Percentiles rank a stretch among this genome's conserved stretches.
Conservation (phyloP, 2,329 filamentous ascomycete genomes). For the Neodidymelliopsis sp. region DNA sequence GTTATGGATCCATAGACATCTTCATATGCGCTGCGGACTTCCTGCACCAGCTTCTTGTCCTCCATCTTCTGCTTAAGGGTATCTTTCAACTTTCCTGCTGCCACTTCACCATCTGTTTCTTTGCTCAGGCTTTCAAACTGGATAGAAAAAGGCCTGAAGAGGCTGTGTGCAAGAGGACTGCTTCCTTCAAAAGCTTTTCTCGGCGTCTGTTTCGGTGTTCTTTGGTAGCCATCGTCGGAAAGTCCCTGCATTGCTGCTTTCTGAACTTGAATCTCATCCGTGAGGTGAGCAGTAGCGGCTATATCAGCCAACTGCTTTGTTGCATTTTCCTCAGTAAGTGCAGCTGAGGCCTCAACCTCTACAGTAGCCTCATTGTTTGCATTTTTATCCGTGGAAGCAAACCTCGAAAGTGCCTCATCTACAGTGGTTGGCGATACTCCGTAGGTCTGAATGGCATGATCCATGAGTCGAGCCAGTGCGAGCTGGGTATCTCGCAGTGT, state of each 20-base stretch:
- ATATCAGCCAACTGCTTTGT: conserved; percentile 2
- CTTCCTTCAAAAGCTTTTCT: conserved; percentile 29
- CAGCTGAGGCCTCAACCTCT: not conserved
- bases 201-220: conserved; percentile 19
- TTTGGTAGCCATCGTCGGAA: conserved; percentile 39
- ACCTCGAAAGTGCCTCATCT: conserved; percentile 15
- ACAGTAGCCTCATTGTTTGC: not conserved
- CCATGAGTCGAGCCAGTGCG: conserved; percentile 35
- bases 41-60: conserved; percentile 33
- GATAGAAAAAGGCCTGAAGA: conserved; percentile 41
- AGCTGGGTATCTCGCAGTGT: conserved; percentile 42
- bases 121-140: conserved; percentile 37
- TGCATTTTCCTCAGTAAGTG: not conserved
- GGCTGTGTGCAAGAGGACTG: conserved; percentile 38
- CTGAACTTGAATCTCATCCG: conserved; percentile 37
- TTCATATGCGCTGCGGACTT: conserved; percentile 37
- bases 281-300: conserved; percentile 32
- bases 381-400: not conserved
- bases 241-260: conserved; percentile 39
- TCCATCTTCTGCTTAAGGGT: conserved; percentile 18
- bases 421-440: conserved; percentile 24
- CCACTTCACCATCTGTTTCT: not conserved
- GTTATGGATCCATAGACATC: conserved; percentile 38
- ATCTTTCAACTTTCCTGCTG: conserved; percentile 14
- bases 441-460: conserved; percentile 32